These are phyloP conservation scores for Podospora sp. DNA, from an alignment of 495 filamentous ascomycete genomes.

Conservation along the genomic window DNA sequence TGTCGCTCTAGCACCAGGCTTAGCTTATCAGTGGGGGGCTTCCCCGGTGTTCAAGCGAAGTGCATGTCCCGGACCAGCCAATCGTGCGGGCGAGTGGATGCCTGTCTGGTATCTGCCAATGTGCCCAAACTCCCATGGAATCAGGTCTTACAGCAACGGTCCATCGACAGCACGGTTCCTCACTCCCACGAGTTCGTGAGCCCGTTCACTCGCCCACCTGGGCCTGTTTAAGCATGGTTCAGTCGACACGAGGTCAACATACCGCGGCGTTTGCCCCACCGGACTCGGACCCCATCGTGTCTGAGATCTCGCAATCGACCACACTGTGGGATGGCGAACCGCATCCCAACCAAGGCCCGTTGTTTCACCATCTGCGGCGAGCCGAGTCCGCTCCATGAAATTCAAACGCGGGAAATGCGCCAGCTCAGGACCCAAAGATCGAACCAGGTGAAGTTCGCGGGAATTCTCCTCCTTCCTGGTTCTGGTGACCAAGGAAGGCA, in stretches of 20 bases:
- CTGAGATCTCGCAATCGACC: slow-evolving; percentile 38
- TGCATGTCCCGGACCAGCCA: neutral
- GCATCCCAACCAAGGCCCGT: slow-evolving; percentile 16
- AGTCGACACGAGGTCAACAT: slow-evolving; percentile 11
- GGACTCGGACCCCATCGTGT: slow-evolving; percentile 22
- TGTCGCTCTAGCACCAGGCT: neutral
- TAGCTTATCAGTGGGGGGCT: neutral
- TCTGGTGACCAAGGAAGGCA: too few relatives aligned
- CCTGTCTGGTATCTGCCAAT: neutral
- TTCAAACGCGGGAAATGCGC: neutral
- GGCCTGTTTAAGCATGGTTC: slow-evolving; percentile 2
- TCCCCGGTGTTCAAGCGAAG: neutral
- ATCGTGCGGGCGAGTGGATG: neutral
- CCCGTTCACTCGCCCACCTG: neutral
- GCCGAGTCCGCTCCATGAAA: slow-evolving; percentile 7
- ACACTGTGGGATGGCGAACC: slow-evolving; percentile 21
- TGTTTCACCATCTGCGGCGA: slow-evolving; percentile 22
- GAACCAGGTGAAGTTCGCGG: neutral
- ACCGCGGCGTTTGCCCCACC: slow-evolving; percentile 25
- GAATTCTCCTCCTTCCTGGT: too few relatives aligned
- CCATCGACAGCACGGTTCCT: neutral
- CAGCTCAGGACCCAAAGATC: neutral
- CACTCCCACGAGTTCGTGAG: neutral
- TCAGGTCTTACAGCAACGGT: neutral
- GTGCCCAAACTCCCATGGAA: neutral